Evolutionary conservation across 177 flowering plant genomes (phyloP).

Genomic region (Telopea speciosissima): DNA sequence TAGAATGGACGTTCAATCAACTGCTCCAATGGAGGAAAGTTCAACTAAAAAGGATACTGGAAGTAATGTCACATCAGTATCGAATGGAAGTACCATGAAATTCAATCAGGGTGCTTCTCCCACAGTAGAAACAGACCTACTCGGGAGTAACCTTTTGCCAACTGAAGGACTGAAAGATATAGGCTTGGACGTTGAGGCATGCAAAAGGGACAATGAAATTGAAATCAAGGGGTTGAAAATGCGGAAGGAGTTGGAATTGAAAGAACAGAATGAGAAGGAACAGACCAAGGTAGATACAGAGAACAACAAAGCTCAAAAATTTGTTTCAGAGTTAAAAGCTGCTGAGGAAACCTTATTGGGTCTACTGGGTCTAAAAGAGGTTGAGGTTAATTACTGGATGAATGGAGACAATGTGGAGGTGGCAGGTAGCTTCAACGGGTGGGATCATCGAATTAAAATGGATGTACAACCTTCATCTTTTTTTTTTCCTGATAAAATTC

Average conservation of each 20-base stretch:
- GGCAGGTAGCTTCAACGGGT: constrained; percentile 94
- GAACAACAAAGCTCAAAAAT: constrained; percentile 54
- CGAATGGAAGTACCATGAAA: constrained; percentile 18
- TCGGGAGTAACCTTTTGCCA: constrained; percentile 18
- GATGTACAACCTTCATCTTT: constrained; percentile 39
- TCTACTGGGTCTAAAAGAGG: constrained; percentile 80
- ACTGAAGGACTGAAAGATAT: constrained; percentile 19
- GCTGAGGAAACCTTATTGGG: constrained; percentile 74
- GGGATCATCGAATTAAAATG: constrained; percentile 74
- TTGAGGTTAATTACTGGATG: constrained; percentile 56
- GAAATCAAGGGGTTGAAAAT: constrained; percentile 55
- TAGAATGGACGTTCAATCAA: constrained; percentile 14
- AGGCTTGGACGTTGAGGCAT: constrained; percentile 31
- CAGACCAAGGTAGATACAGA: constrained; percentile 69
- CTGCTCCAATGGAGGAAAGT: constrained; percentile 4
- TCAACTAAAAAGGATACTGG: constrained; percentile 9
- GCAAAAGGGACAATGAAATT: constrained; percentile 34
- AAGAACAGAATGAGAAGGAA: constrained; percentile 74
- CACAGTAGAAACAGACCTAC: constrained; percentile 10
- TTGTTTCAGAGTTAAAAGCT: constrained; percentile 49
- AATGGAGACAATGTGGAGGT: constrained; percentile 74
- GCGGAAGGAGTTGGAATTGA: constrained; percentile 75
- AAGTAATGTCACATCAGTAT: constrained; percentile 9
- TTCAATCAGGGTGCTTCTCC: constrained; percentile 12
- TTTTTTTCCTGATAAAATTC: constrained; percentile 86